Base-by-base conservation (phyloP, 139 green algal genomes). In the Marvania coccoides region DNA sequence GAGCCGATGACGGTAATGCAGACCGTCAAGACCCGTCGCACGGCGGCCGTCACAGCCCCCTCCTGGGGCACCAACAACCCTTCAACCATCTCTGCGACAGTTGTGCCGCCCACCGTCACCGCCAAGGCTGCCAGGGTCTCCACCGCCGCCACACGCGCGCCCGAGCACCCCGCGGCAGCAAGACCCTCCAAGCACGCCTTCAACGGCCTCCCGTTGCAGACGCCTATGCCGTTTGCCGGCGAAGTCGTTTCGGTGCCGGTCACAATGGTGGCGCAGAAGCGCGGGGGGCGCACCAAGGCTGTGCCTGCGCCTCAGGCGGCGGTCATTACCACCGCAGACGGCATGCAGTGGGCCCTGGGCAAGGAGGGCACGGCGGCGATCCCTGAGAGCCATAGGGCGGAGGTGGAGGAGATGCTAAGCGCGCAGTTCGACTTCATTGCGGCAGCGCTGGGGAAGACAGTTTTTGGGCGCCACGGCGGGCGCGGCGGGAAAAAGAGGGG, bases 401-500 rank as follows among this genome's bases (percentile, higher is more conserved):
- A 77, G 63, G 63, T 77, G 26, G 24, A 36, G 26, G 71, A 73
- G 14, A 30, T 77, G 46, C 63, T 77, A 6, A 67, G 31, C 0
- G 63, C 71, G 3, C 71, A 77, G 63, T 77, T 77, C 53, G 51
- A 68, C n/a, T 77, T 77, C 38, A 69, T 77, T 61, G 71, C 71
- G 7, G 54, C 63, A 24, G 71, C 71, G 3, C 36, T 77, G 30
- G 71, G 71, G 37, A 77, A 77, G 58, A 73, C 63, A 3, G 70
- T 76, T 30, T 75, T 75, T 39, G 28, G 14, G 7, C 23, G 58
- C 19, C 42, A 19, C 19, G 48, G 9, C 35, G 48, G 48, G 37
- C 35, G 48, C 10, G 48, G 48, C 35, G 19, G 9, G 10, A 59
- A 12, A 12, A 59, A 59, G 12, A 23, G 57, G 19, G 31, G n/a